Base-by-base conservation (phyloP, 768 basidiomycete genomes). In the Suillus subluteus region DNA sequence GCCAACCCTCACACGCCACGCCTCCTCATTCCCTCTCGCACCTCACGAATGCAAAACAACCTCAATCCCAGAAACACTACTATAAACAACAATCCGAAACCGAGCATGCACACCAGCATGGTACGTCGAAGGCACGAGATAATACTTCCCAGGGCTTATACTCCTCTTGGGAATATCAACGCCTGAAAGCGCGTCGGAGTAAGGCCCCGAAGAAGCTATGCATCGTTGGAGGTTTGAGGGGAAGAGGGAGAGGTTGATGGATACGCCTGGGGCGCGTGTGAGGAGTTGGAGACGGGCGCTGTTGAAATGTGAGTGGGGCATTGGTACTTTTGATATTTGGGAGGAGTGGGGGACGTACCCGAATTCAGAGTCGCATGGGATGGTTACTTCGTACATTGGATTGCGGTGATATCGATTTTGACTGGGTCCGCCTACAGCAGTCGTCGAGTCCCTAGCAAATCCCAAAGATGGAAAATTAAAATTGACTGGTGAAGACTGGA, bases 191-290 rank as follows among this genome's bases (percentile, higher is more conserved):
- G 85, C 81, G 68, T 96, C 94, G 26, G 88, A 85, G 73, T 96
- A 97, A 0, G 91, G 85, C 2, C 95, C 95, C 0, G 95, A 94
- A 0, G 94, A 92, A 1, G 82, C 76, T 5, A 92, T 72, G 43
- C 84, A 83, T 9, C 74, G 72, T 35, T 79, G 76, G n/a, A 83
- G 64, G 2, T 68, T 62, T 8, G 74, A 72, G 0, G 82, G 76
- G 67, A 86, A 88, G 11, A 92, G 71, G 0, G 90, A 86, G 15
- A 91, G 78, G 69, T 94, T 91, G 63, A 91, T 77, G 0, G 88
- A 77, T 6, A 82, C 75, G 16, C 82, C 69, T 0, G 82, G 80
- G 3, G 83, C 66, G 2, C 77, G 77, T 3, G 82, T 78, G 0
- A 82, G 67, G 16, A 91, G 82, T 56, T 93, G 91, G 8, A 95